Percentiles rank a stretch among this genome's conserved stretches.
phyloP scores from a whole-genome alignment of 2,329 filamentous ascomycete species.

The Aspergillus clavatus region DNA sequence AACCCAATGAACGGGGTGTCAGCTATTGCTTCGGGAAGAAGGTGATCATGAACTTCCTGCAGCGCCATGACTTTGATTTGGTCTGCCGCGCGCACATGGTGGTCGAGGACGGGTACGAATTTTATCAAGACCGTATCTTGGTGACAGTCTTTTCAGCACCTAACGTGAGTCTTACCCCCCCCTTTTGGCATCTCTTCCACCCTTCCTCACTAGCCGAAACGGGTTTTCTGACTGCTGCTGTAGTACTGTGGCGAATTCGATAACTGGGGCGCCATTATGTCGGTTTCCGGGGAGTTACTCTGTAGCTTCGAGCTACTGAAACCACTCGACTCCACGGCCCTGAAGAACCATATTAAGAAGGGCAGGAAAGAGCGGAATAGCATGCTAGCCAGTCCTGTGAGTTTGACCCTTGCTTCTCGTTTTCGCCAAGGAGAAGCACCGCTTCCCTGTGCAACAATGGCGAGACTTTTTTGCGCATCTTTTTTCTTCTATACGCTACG shows the following conservation, averaged over 20 bases:
- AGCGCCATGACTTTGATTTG: conserved; percentile 91
- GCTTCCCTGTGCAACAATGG: conserved; percentile 18
- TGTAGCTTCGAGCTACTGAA: conserved; percentile 98
- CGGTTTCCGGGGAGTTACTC: conserved; percentile 83
- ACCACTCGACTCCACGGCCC: conserved; percentile 86
- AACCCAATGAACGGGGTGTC: conserved; percentile 92
- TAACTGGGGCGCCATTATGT: conserved; percentile 99
- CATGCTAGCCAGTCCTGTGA: conserved; percentile 92
- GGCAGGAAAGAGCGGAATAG: conserved; percentile 89
- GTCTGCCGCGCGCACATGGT: conserved; percentile 99
- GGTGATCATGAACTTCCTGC: conserved; percentile 93
- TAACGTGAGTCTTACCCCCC: conserved; percentile 63
- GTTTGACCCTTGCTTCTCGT: conserved; percentile 39
- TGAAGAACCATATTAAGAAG: conserved; percentile 99
- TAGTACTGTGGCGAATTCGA: conserved; percentile 98
- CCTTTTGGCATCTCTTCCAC: no score
- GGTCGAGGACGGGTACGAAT: conserved; percentile 97
- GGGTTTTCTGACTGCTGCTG: conserved; percentile 20
- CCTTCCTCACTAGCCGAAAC: not conserved
- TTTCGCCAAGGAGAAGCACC: conserved; percentile 19
- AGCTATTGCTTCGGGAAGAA: conserved; percentile 99
- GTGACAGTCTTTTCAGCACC: conserved; percentile 97
- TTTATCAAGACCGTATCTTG: conserved; percentile 90
- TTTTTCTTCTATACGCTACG: conserved; percentile 3
- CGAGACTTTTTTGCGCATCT: conserved; percentile 17